Conservation (phyloP, 1,139 yeast species). For the Candida sanyaensis region DNA sequence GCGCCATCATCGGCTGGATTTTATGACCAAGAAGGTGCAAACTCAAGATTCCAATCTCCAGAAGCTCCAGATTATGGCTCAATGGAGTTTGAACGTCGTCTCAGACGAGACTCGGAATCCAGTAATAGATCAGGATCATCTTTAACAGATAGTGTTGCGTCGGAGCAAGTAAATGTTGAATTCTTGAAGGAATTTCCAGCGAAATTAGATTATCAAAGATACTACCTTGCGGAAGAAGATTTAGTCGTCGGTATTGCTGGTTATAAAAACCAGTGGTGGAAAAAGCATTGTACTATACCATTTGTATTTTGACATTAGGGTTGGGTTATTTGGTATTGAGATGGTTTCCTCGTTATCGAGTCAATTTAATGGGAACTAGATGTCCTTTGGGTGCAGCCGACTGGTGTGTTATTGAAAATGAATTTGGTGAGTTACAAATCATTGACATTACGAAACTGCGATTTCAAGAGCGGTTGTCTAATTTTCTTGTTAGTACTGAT, state of each 20-base stretch:
- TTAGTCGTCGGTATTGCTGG: constrained; percentile 94
- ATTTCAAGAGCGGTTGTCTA: constrained; percentile 72
- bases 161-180: constrained; percentile 32
- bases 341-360: constrained; percentile 82
- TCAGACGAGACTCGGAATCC: constrained; percentile 30
- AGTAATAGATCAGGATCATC: constrained; percentile 23
- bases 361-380: constrained; percentile 64
- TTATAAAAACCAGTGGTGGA: constrained; percentile 55
- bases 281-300: constrained; percentile 49
- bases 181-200: constrained; percentile 47
- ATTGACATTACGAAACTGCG: constrained; percentile 56
- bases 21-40: constrained; percentile 7
- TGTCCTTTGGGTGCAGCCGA: constrained; percentile 79
- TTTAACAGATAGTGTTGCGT: constrained; percentile 15
- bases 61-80: constrained; percentile 42
- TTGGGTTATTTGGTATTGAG: constrained; percentile 69
- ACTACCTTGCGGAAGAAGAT: constrained; percentile 94
- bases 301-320: constrained; percentile 68
- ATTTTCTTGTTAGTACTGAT: constrained; percentile 48
- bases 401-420: constrained; percentile 94
- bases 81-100: constrained; percentile 28
- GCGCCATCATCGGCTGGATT: not conserved
- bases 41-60: constrained; percentile 12
- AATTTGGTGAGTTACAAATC: constrained; percentile 80
- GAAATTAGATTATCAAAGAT: constrained; percentile 63